Conservation (phyloP, 441 rosid genomes). For the Adansonia rubrostipa region DNA sequence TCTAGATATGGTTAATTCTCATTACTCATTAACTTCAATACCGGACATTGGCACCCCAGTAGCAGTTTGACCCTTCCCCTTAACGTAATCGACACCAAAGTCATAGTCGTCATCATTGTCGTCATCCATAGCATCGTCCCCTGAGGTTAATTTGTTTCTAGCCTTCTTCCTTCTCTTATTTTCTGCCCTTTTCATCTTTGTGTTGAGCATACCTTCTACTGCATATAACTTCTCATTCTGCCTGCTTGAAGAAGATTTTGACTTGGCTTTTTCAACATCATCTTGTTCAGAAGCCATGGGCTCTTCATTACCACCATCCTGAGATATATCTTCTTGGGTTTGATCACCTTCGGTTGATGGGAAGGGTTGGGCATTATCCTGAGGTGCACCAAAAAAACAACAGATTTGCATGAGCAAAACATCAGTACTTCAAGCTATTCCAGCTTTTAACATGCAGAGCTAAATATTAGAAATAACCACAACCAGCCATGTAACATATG, state of each 20-base stretch:
- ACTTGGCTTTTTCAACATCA: constrained; percentile 42
- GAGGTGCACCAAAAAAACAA: constrained; percentile 25
- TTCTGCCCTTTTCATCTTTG: constrained; percentile 73
- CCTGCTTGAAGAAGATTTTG: constrained; percentile 42
- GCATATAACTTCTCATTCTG: constrained; percentile 77
- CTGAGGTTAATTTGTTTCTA: constrained; percentile 36
- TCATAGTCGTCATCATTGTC: constrained; percentile 58
- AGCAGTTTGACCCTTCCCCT: constrained; percentile 36
- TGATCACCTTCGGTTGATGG: constrained; percentile 35
- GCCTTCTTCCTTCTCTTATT: constrained; percentile 77
- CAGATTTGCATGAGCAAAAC: neutral
- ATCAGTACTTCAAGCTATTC: neutral
- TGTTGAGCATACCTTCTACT: constrained; percentile 74
- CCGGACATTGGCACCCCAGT: constrained; percentile 63
- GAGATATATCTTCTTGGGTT: constrained; percentile 29
- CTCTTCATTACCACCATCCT: constrained; percentile 50
- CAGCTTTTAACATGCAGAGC: neutral
- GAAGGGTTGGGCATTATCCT: constrained; percentile 47
- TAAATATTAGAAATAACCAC: neutral
- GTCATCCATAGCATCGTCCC: constrained; percentile 55
- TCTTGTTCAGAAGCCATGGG: constrained; percentile 53
- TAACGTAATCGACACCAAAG: constrained; percentile 76
- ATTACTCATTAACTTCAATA: constrained; percentile 52
- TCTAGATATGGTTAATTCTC: constrained; percentile 1
- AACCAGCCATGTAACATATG: neutral